Conservation (phyloP, 2,329 filamentous ascomycete genomes). For the Pseudogymnoascus sp. region DNA sequence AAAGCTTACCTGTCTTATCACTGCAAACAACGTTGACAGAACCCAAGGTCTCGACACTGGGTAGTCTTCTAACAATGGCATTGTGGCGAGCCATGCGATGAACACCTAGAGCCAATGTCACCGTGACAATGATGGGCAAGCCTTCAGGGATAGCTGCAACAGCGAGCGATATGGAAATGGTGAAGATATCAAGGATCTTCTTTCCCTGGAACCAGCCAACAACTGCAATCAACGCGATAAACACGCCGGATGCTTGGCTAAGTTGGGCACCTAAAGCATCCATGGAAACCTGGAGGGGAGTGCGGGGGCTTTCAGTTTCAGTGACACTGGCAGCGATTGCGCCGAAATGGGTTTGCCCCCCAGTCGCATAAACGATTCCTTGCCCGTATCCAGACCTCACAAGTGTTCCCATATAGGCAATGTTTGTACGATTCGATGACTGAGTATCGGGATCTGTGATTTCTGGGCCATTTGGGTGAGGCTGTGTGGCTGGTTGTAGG, state of each 20-base stretch:
- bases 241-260: constrained; percentile 91
- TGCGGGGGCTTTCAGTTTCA: constrained; percentile 90
- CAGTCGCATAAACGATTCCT: constrained; percentile 95
- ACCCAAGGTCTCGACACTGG: constrained; percentile 93
- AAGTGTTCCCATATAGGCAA: constrained; percentile 96
- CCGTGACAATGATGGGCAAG: constrained; percentile 94
- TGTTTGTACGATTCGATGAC: constrained; percentile 73
- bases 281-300: constrained; percentile 92
- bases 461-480: constrained; percentile 51
- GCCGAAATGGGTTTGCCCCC: constrained; percentile 88
- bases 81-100: constrained; percentile 93
- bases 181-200: constrained; percentile 87
- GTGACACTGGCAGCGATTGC: constrained; percentile 92
- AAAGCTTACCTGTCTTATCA: constrained; percentile 74
- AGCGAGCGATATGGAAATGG: constrained; percentile 91
- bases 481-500: constrained; percentile 33
- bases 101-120: constrained; percentile 89
- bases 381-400: constrained; percentile 93
- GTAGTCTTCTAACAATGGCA: constrained; percentile 90
- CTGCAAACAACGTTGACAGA: constrained; percentile 99
- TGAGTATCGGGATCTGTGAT: constrained; percentile 59
- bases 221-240: constrained; percentile 88
- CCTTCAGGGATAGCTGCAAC: constrained; percentile 96
- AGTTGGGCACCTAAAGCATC: constrained; percentile 93
- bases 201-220: constrained; percentile 89